phyloP scores from a whole-genome alignment of 768 basidiomycete genomes.

The Pleurotus tuoliensis region DNA sequence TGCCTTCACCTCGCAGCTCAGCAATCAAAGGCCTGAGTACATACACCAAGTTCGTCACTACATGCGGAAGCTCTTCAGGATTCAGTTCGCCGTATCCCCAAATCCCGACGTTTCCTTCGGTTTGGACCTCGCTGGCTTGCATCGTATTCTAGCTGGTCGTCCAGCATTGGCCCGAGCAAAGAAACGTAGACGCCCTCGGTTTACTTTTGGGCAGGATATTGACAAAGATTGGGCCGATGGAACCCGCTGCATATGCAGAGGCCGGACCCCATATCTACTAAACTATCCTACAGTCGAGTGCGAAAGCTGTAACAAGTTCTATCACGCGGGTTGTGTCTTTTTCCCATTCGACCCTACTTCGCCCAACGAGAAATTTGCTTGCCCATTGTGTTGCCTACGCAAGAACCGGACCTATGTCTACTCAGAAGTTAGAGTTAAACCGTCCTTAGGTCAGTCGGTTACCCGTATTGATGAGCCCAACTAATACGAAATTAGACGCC shows the following conservation, averaged over 20 bases:
- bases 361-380: slow-evolving; percentile 45
- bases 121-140: slow-evolving; percentile 76
- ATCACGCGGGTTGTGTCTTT: slow-evolving; percentile 77
- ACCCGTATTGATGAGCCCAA: slow-evolving; percentile 3
- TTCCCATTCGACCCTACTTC: slow-evolving; percentile 45
- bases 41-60: slow-evolving; percentile 84
- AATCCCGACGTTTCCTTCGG: slow-evolving; percentile 80
- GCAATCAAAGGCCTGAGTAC: slow-evolving; percentile 72
- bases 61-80: slow-evolving; percentile 87
- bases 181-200: slow-evolving; percentile 54
- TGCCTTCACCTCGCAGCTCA: slow-evolving; percentile 61
- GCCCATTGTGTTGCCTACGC: slow-evolving; percentile 75
- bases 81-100: slow-evolving; percentile 85
- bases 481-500: slow-evolving; percentile 29
- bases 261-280: slow-evolving; percentile 56
- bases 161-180: slow-evolving; percentile 49
- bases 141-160: slow-evolving; percentile 73
- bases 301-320: slow-evolving; percentile 58
- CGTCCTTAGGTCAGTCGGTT: slow-evolving; percentile 42
- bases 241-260: slow-evolving; percentile 80
- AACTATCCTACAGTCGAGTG: slow-evolving; percentile 65
- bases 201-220: slow-evolving; percentile 73
- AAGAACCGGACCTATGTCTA: slow-evolving; percentile 69
- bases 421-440: slow-evolving; percentile 72
- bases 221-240: slow-evolving; percentile 72